phyloP scores from a whole-genome alignment of 2,329 filamentous ascomycete genomes.

The Botrytis hyacinthi region DNA sequence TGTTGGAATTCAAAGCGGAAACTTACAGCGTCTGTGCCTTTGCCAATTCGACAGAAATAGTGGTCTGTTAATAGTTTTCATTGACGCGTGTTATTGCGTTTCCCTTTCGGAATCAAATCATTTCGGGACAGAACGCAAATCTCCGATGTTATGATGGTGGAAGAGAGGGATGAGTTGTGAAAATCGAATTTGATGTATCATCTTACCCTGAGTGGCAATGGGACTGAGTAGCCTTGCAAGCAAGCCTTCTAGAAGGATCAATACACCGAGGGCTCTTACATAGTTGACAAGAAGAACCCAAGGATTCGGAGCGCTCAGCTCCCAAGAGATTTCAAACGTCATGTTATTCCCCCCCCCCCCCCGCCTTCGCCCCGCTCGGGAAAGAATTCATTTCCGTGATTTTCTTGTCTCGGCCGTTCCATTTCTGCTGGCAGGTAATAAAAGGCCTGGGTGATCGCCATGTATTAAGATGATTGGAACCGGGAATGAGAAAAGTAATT shows the following conservation, averaged over 20 bases:
- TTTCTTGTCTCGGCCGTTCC: not conserved
- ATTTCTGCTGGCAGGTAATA: not conserved
- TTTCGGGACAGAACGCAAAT: not conserved
- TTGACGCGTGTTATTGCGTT: not conserved
- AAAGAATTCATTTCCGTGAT: constrained; percentile 3
- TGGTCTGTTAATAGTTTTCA: not conserved
- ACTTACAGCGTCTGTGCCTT: not conserved
- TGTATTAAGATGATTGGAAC: not conserved
- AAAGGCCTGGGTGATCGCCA: not conserved
- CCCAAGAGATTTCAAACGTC: not conserved
- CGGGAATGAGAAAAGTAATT: not conserved
- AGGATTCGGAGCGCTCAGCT: not conserved
- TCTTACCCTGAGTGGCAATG: not conserved
- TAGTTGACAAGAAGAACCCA: not conserved
- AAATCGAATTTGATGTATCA: not conserved
- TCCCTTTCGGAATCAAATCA: not conserved
- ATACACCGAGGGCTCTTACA: not conserved
- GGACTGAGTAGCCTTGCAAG: not conserved
- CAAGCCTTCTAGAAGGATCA: constrained; percentile 1
- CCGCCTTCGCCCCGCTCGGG: not conserved
- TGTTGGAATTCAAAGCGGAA: not conserved
- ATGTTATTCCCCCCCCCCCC: not conserved
- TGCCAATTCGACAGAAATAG: not conserved
- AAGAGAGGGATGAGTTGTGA: not conserved
- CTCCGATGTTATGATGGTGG: not conserved